Percentiles rank a stretch among this genome's conserved stretches.
These are phyloP conservation scores for Globisporangium rhizosaccharum DNA, from an alignment of 352 stramenopile genomes.

Conservation along the genomic window DNA sequence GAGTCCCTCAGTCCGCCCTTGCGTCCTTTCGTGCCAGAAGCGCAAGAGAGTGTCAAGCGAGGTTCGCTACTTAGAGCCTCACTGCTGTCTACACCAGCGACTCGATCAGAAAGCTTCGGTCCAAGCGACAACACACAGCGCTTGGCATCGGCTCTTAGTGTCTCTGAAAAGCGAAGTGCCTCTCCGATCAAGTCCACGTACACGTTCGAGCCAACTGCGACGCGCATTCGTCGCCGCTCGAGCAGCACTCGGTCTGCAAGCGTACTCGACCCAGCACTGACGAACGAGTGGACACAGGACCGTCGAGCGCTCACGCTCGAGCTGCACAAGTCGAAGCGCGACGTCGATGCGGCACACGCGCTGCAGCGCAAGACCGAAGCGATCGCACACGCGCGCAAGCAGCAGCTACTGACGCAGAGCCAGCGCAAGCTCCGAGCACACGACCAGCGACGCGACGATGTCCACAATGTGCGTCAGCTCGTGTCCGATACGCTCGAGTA, in stretches of 20 bases:
- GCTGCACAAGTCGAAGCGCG: constrained; percentile 35
- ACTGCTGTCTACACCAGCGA: no score
- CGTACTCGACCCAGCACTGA: constrained; percentile 3
- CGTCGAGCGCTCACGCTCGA: constrained; percentile 30
- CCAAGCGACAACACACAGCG: no score
- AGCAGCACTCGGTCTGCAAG: background rate
- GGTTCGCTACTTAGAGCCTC: no score
- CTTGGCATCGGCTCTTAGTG: no score
- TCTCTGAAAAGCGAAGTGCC: no score
- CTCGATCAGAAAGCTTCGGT: no score
- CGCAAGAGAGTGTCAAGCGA: no score
- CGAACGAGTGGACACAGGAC: constrained; percentile 42
- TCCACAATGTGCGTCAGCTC: constrained; percentile 30
- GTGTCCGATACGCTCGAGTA: constrained; percentile 54
- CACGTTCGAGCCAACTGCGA: constrained; percentile 28
- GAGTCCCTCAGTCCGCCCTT: no score
- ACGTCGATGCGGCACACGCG: constrained; percentile 30
- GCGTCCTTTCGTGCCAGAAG: no score
- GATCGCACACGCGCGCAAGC: constrained; percentile 31
- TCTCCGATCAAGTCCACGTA: no score
- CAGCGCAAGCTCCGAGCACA: constrained; percentile 33
- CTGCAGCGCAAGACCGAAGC: constrained; percentile 31
- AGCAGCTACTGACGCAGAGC: constrained; percentile 33
- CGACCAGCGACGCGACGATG: constrained; percentile 23
- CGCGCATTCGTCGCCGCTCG: constrained; percentile 12